Percentiles rank a stretch among this genome's conserved stretches.
Evolutionary conservation across 1,284 basidiomycete genomes (phyloP).

Genomic region (Macrocybe sp.): DNA sequence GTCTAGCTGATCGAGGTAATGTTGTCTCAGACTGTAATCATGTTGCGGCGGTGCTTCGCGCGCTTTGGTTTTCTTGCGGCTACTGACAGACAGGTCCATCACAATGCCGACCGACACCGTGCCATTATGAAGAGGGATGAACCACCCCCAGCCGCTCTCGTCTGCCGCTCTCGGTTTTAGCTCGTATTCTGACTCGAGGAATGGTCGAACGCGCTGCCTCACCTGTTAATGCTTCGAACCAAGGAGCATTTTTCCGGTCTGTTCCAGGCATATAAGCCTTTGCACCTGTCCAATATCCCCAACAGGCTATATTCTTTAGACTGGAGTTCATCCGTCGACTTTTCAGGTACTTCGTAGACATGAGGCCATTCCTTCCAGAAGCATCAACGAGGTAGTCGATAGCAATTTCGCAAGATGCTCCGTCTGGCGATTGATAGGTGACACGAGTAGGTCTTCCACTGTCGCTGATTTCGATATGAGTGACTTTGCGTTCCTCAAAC

Average conservation of each 20-base stretch:
- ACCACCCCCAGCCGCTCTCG: constrained; percentile 60
- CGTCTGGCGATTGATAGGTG: constrained; percentile 30
- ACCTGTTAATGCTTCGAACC: constrained; percentile 31
- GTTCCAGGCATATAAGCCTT: constrained; percentile 24
- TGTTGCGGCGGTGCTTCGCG: constrained; percentile 10
- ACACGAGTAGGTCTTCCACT: constrained; percentile 34
- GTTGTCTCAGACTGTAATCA: constrained; percentile 22
- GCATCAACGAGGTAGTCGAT: constrained; percentile 49
- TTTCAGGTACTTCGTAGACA: constrained; percentile 40
- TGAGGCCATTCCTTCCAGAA: constrained; percentile 39
- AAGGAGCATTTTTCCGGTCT: constrained; percentile 23
- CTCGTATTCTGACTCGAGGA: background rate
- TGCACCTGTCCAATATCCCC: constrained; percentile 38
- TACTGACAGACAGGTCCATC: constrained; percentile 40
- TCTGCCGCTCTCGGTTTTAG: constrained; percentile 28
- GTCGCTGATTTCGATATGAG: constrained; percentile 22
- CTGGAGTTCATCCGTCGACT: constrained; percentile 41
- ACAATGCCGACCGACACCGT: constrained; percentile 55
- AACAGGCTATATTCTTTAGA: constrained; percentile 39
- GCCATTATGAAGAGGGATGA: constrained; percentile 54
- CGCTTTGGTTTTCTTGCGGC: constrained; percentile 24
- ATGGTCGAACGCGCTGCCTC: constrained; percentile 6
- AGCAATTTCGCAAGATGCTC: constrained; percentile 24
- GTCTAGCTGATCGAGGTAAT: constrained; percentile 37
- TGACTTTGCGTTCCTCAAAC: constrained; percentile 33